phyloP scores from a whole-genome alignment of 2,329 filamentous ascomycete genomes.

The Huntiella bhutanensis region DNA sequence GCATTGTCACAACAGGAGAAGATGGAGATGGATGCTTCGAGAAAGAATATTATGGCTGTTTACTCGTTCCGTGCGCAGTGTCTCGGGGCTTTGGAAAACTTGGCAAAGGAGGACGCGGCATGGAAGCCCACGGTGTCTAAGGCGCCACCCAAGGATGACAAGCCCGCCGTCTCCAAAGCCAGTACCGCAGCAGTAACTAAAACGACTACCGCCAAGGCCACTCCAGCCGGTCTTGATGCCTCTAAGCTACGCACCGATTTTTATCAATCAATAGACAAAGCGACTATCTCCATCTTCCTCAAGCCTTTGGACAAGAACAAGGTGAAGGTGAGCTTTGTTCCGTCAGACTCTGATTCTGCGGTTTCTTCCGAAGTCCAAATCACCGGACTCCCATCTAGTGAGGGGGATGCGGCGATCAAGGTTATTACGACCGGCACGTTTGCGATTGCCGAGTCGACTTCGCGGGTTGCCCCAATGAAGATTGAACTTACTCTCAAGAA shows the following conservation, averaged over 20 bases:
- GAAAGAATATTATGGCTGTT: slow-evolving; percentile 5
- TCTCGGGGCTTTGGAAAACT: slow-evolving; percentile 25
- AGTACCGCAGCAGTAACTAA: slow-evolving; percentile 1
- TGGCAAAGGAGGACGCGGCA: slow-evolving; percentile 25
- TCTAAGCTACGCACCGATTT: slow-evolving; percentile 14
- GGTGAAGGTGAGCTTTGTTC: slow-evolving; percentile 18
- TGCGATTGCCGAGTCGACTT: slow-evolving; percentile 30
- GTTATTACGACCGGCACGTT: slow-evolving; percentile 2
- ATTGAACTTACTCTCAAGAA: slow-evolving; percentile 62
- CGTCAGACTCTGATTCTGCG: slow-evolving; percentile 12
- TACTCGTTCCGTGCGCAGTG: slow-evolving; percentile 22
- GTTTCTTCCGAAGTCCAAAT: not conserved
- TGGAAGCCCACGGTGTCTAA: slow-evolving; percentile 25
- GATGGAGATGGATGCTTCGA: slow-evolving; percentile 15
- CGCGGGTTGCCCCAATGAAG: slow-evolving; percentile 54
- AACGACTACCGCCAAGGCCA: not conserved
- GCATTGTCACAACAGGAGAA: slow-evolving; percentile 12
- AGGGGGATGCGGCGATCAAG: slow-evolving; percentile 1
- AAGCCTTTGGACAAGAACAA: slow-evolving; percentile 24
- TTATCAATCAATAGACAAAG: slow-evolving; percentile 12
- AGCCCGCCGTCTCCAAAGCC: not conserved
- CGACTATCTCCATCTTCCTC: slow-evolving; percentile 24
- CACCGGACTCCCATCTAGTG: slow-evolving; percentile 3
- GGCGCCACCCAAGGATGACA: slow-evolving; percentile 9
- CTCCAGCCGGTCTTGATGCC: slow-evolving; percentile 11